Evolutionary conservation across 177 flowering plant species (phyloP), one percentile per base, ranked within the genome.

Genomic region (Vitis hybrid): DNA sequence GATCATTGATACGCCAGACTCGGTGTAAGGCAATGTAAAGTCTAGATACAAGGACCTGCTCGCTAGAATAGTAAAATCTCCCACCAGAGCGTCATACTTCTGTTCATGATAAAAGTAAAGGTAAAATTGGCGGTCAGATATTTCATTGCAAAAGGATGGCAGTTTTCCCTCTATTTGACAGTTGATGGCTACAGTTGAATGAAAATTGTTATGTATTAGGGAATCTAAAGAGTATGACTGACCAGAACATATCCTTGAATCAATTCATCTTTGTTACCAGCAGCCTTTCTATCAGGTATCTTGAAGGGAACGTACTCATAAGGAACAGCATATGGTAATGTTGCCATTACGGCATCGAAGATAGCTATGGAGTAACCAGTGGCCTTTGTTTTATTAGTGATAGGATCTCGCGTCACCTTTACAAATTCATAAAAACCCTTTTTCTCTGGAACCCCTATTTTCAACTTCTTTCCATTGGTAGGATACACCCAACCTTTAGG

Each of bases 401-500:
- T n/a, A 9, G 51, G 54, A 60, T 76, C 52, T 23, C 13, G 19
- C 1, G 12, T 62, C 49, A 77, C 68, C 34, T 23, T 72, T 21
- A 77, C 70, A 64, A 78, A 78, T 49, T 67, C 66, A 6, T 4
- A 8, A 52, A 66, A 74, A 4, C 70, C 75, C 3, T 15, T 17
- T 26, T 54, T 71, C 10, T 18, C 23, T 1, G 80, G 78, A 23
- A 74, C 78, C 7, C 77, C 80, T 34, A 78, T 54, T 67, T 19
- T 62, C 32, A 77, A 50, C 56, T 64, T 73, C 51, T 72, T 72
- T 14, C 62, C 69, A 3, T 21, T 48, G 12, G 52, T 68, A 11
- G 81, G 76, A 17, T 66, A 26, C 4, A 11, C 76, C 76, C 76
- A 79, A 8, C 81, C 81, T 26, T 26, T 79, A 1, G 82, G 82